phyloP scores from a whole-genome alignment of 2,329 filamentous ascomycete genomes.

The Penicillium sp. region DNA sequence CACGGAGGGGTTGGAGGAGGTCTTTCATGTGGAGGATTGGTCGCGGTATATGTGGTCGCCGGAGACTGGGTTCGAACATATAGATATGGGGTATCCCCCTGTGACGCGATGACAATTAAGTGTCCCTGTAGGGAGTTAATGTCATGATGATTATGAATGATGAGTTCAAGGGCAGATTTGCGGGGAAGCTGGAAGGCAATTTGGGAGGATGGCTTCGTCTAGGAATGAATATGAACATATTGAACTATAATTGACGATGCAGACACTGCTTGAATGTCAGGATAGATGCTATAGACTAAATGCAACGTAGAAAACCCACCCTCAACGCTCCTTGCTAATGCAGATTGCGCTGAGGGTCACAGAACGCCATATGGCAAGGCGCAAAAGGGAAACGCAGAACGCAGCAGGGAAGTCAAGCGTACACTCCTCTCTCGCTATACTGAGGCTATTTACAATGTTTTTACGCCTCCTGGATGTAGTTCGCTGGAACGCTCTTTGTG shows the following conservation, averaged over 20 bases:
- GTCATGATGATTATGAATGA: slow-evolving; percentile 16
- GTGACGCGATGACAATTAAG: slow-evolving; percentile 19
- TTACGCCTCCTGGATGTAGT: slow-evolving; percentile 78
- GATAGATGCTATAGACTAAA: background rate
- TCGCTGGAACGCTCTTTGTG: slow-evolving; percentile 87
- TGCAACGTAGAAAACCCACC: slow-evolving; percentile 5
- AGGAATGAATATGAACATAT: background rate
- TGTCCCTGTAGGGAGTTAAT: slow-evolving; percentile 5
- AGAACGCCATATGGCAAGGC: background rate
- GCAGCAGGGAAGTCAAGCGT: background rate
- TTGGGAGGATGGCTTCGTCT: background rate
- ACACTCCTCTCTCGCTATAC: background rate
- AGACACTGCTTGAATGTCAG: background rate
- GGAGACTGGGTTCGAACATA: slow-evolving; percentile 25
- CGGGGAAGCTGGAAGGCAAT: background rate
- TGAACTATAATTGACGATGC: background rate
- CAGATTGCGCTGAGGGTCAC: slow-evolving; percentile 15
- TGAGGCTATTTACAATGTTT: slow-evolving; percentile 6
- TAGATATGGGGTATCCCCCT: slow-evolving; percentile 21
- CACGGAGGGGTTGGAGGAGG: slow-evolving; percentile 18
- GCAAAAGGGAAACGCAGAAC: background rate
- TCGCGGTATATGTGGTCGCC: slow-evolving; percentile 27
- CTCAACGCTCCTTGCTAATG: slow-evolving; percentile 21
- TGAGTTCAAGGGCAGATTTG: background rate
- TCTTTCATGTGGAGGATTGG: slow-evolving; percentile 26